phyloP scores from a whole-genome alignment of 2,329 filamentous ascomycete species.

The Volutella citrinella region DNA sequence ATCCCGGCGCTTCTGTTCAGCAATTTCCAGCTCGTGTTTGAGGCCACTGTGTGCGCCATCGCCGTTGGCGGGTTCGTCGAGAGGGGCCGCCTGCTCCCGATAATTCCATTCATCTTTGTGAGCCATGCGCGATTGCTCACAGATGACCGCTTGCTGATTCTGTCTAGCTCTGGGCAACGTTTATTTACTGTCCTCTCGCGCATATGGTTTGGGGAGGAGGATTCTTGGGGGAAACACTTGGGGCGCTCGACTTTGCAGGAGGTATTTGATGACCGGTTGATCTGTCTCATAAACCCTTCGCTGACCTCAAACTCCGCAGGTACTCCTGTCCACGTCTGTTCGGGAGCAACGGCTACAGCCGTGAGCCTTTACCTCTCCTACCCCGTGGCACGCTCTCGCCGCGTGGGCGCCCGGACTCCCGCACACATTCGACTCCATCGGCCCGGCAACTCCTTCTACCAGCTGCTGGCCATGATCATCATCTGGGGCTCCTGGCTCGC shows the following conservation, averaged over 20 bases:
- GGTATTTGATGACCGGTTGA: constrained; percentile 1
- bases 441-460: constrained; percentile 15
- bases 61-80: constrained; percentile 14
- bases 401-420: constrained; percentile 8
- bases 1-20: constrained; percentile 16
- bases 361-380: constrained; percentile 15
- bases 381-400: constrained; percentile 13
- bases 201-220: constrained; percentile 18
- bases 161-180: constrained; percentile 12
- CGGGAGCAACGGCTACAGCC: constrained; percentile 13
- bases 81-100: constrained; percentile 12
- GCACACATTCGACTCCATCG: constrained; percentile 13
- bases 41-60: constrained; percentile 15
- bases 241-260: constrained; percentile 14
- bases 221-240: constrained; percentile 12
- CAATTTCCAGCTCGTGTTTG: constrained; percentile 17
- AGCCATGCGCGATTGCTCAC: no score
- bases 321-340: constrained; percentile 15
- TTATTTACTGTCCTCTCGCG: constrained; percentile 16
- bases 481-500: constrained; percentile 18
- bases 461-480: constrained; percentile 13
- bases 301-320: constrained; percentile 2
- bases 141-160: background rate
- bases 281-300: background rate
- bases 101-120: constrained; percentile 15